Base-by-base conservation (phyloP, 2,329 filamentous ascomycete genomes). In the Stemphylium vesicarium region DNA sequence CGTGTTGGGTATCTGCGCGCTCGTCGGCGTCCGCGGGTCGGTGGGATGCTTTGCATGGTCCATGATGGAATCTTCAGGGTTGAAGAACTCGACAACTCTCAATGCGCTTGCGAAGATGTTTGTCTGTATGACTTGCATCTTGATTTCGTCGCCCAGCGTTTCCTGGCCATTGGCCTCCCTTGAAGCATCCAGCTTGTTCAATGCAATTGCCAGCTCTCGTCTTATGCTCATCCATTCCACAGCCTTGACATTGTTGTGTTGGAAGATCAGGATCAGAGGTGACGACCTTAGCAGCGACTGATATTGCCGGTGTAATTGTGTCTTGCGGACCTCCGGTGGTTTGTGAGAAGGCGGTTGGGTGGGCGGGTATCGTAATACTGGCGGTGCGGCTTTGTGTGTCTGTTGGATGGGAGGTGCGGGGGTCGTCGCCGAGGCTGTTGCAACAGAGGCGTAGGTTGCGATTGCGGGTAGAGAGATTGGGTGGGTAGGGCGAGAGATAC, bases 321-420 rank as follows among this genome's bases (percentile, higher is more conserved):
- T 89, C 79, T 98, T 96, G 74, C 94, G 89, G 69, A 89, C 89
- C 73, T 96, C 90, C 41, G 93, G 85, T 16, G 88, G 89, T 73
- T 94, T 91, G 74, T 96, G 89, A 50, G 91, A 96, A 4, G 91
- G 92, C 2, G 93, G 94, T 76, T 97, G 92, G 1, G 87, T 89
- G 0, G 87, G 72, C 47, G 84, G 82, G 64, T 81, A 83, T 67
- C 79, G 79, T 29, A 79, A 71, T 18, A 85, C 78, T 29, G 81
- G 77, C 6, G 78, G 70, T 49, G 71, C 65, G 1, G 79, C 77
- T 50, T 69, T 70, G 40, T 75, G 74, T 57, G 80, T 81, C 62
- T 82, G 81, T 22, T 81, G 75, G 50, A 82, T 77, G 41, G 84
- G 75, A 10, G 83, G 76, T 31, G 83, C 80, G 43, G 84, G 81